Conservation (phyloP, 768 basidiomycete species). For the Pleurotus salmoneostramineus region DNA sequence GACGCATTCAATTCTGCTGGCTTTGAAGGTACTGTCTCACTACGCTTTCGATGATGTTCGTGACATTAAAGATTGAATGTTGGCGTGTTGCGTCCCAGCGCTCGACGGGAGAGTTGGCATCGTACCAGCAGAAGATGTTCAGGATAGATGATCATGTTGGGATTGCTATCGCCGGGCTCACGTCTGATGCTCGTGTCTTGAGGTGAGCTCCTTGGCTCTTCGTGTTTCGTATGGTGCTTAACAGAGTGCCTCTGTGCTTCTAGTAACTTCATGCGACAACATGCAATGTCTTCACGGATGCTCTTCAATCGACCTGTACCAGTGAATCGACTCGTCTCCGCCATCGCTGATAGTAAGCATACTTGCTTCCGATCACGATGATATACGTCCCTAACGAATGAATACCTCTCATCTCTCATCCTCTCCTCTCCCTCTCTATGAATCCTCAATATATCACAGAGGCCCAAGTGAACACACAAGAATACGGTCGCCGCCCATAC, state of each 20-base stretch:
- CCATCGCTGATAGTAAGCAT: conserved; percentile 90
- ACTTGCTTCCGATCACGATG: not conserved
- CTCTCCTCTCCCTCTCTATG: no score
- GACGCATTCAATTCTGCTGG: conserved; percentile 89
- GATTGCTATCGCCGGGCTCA: conserved; percentile 99
- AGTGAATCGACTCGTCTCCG: conserved; percentile 87
- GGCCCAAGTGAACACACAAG: conserved; percentile 98
- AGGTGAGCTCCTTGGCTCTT: conserved; percentile 49
- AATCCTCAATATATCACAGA: conserved; percentile 48
- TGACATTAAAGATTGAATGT: not conserved
- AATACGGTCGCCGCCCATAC: conserved; percentile 95
- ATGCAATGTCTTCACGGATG: conserved; percentile 95
- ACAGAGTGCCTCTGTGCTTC: not conserved
- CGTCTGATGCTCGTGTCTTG: conserved; percentile 95
- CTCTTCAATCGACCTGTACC: conserved; percentile 93
- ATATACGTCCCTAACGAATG: not conserved
- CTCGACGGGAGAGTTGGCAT: conserved; percentile 95
- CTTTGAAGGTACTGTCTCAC: conserved; percentile 69
- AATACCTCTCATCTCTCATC: conserved; percentile 6
- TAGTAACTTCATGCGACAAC: conserved; percentile 99
- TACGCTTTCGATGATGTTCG: not conserved
- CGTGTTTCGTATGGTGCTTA: not conserved
- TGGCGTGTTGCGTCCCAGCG: conserved; percentile 46
- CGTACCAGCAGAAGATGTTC: conserved; percentile 99
- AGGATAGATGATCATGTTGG: conserved; percentile 99